Evolutionary conservation across 2,329 filamentous ascomycete species (phyloP).

Genomic region (Cercospora berteroae): DNA sequence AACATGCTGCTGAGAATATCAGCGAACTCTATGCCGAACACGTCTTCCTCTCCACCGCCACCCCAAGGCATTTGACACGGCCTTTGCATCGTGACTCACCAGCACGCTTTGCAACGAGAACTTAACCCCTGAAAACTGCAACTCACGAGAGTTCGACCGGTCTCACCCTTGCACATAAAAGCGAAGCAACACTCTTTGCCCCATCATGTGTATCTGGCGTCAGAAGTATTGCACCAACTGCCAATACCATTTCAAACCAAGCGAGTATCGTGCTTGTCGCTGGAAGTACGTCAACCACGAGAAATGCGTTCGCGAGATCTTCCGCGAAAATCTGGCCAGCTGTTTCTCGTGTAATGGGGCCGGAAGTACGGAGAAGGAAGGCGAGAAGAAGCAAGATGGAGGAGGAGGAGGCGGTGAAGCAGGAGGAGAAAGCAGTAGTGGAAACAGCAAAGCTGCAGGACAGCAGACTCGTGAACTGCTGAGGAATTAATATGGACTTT

Average conservation of each 20-base stretch:
- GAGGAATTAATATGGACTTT: not conserved
- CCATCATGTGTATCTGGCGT: slow-evolving; percentile 3
- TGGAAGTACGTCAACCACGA: not conserved
- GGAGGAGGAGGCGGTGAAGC: not conserved
- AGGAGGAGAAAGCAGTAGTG: not conserved
- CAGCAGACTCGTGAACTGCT: not conserved
- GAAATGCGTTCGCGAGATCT: not conserved
- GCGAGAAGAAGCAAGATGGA: not conserved
- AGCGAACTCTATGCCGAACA: not conserved
- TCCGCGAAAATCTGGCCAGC: not conserved
- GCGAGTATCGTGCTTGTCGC: not conserved
- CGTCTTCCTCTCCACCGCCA: not conserved
- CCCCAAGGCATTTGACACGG: too few species aligned
- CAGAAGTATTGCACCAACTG: slow-evolving; percentile 4
- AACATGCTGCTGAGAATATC: not conserved
- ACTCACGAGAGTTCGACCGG: not conserved
- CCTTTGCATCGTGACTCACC: too few species aligned
- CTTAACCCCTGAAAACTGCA: too few species aligned
- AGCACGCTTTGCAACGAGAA: not conserved
- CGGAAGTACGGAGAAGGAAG: not conserved
- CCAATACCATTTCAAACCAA: slow-evolving; percentile 3
- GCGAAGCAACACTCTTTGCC: not conserved
- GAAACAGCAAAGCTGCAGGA: not conserved
- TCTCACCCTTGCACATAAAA: not conserved
- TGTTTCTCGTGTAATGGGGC: slow-evolving; percentile 6